Evolutionary conservation across 106 monocot genomes (phyloP).

Genomic region (Agapanthus africanus): DNA sequence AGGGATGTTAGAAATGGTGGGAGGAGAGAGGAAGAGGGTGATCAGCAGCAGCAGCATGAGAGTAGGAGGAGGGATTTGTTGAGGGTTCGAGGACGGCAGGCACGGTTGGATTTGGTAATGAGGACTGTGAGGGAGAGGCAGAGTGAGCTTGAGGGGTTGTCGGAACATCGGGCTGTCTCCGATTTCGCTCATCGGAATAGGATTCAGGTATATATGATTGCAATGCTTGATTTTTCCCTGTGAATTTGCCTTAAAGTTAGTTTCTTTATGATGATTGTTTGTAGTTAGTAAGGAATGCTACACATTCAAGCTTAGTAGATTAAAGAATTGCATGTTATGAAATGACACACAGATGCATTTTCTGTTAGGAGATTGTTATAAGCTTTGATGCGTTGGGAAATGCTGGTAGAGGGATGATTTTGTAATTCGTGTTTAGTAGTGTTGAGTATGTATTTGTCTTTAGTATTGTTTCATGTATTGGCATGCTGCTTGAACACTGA

Average conservation of each 20-base stretch:
- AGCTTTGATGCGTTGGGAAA: conserved; percentile 4
- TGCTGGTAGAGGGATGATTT: not conserved
- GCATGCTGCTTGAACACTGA: not conserved
- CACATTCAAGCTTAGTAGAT: too few species aligned
- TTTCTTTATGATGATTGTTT: not conserved
- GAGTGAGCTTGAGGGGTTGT: conserved; percentile 84
- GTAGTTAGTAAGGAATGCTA: not conserved
- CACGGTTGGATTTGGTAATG: conserved; percentile 66
- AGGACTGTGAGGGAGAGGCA: conserved; percentile 74
- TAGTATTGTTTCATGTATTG: conserved; percentile 3
- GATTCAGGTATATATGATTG: conserved; percentile 62
- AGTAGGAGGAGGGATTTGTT: conserved; percentile 30
- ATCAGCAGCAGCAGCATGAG: not conserved
- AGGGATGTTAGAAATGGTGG: conserved; percentile 34
- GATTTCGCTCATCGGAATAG: conserved; percentile 74
- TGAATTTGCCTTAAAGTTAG: not conserved
- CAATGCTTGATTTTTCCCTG: not conserved
- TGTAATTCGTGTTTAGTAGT: not conserved
- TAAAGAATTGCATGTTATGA: too few species aligned
- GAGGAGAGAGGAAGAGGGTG: conserved; percentile 19
- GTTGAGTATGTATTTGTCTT: too few species aligned
- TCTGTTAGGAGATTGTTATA: not conserved
- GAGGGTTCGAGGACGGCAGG: conserved; percentile 72
- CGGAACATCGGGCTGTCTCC: conserved; percentile 81
- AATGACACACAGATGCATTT: too few species aligned